Percentiles rank a stretch among this genome's conserved stretches.
Conservation (phyloP, 208 protist genomes). For the Kentomonas sorsogonicus region DNA sequence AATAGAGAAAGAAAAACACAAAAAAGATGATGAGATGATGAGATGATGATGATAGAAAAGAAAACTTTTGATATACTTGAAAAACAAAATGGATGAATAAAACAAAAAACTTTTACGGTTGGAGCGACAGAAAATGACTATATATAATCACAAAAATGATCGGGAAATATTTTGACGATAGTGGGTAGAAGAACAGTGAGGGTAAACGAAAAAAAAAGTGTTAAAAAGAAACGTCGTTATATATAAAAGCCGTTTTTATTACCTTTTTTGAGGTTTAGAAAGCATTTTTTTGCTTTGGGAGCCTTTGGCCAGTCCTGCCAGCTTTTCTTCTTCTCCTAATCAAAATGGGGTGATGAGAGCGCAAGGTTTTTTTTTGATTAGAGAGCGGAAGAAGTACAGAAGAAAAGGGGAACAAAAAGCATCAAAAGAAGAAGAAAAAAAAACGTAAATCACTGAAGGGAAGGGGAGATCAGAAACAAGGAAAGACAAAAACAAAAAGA, state of each 20-base stretch:
- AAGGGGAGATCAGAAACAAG: conserved; percentile 10
- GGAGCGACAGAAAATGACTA: too few relatives aligned
- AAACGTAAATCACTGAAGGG: conserved; percentile 8
- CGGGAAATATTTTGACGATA: too few relatives aligned
- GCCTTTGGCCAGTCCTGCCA: too few relatives aligned
- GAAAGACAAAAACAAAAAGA: conserved; percentile 22
- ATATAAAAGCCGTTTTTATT: background rate
- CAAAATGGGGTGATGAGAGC: background rate
- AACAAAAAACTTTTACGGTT: background rate
- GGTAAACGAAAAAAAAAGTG: too few relatives aligned
- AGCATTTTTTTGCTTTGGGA: too few relatives aligned
- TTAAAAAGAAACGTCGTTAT: too few relatives aligned
- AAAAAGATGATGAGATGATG: too few relatives aligned
- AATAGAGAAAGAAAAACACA: too few relatives aligned
- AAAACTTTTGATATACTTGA: background rate
- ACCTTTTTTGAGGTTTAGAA: too few relatives aligned
- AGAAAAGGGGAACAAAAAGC: background rate
- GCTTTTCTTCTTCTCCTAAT: too few relatives aligned
- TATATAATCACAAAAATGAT: too few relatives aligned
- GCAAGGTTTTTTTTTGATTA: background rate
- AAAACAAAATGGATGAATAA: background rate
- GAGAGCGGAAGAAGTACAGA: background rate
- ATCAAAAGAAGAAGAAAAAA: conserved; percentile 9
- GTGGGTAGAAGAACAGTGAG: conserved; percentile 12
- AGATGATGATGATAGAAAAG: too few relatives aligned